Conservation (phyloP, 2,329 filamentous ascomycete genomes). For the Aureobasidium namibiae region DNA sequence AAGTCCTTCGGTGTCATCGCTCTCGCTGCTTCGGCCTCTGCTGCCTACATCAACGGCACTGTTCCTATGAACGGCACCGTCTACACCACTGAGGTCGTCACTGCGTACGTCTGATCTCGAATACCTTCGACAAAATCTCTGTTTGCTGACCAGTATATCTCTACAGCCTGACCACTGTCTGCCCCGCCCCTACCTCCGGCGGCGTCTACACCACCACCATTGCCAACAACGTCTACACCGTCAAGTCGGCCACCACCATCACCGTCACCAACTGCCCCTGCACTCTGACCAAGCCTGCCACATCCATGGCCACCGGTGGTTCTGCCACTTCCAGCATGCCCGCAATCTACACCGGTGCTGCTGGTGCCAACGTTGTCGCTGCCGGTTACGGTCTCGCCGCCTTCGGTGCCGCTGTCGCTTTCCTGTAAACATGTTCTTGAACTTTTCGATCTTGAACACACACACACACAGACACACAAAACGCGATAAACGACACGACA, state of each 20-base stretch:
- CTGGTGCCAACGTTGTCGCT: neutral
- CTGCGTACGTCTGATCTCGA: neutral
- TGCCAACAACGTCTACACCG: conserved; percentile 14
- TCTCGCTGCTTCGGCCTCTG: conserved; percentile 8
- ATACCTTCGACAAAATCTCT: neutral
- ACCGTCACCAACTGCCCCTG: conserved; percentile 10
- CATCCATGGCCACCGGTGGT: neutral
- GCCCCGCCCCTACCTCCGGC: conserved; percentile 1
- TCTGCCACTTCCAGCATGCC: conserved; percentile 1
- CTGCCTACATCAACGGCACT: conserved; percentile 9
- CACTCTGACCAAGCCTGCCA: neutral
- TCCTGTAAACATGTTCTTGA: conserved; percentile 10
- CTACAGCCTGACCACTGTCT: conserved; percentile 12
- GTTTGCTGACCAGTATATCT: neutral
- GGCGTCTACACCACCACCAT: neutral
- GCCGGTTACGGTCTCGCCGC: conserved; percentile 5
- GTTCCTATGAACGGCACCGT: neutral
- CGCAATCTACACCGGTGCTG: neutral
- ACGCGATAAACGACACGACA: neutral
- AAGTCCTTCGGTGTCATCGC: conserved; percentile 9
- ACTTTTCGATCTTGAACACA: too few species aligned
- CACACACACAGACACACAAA: too few species aligned
- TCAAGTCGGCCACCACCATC: conserved; percentile 13
- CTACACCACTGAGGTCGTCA: conserved; percentile 9
- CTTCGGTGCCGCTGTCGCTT: conserved; percentile 7